Base-by-base conservation (phyloP, 768 basidiomycete species). In the Suillus variegatus region DNA sequence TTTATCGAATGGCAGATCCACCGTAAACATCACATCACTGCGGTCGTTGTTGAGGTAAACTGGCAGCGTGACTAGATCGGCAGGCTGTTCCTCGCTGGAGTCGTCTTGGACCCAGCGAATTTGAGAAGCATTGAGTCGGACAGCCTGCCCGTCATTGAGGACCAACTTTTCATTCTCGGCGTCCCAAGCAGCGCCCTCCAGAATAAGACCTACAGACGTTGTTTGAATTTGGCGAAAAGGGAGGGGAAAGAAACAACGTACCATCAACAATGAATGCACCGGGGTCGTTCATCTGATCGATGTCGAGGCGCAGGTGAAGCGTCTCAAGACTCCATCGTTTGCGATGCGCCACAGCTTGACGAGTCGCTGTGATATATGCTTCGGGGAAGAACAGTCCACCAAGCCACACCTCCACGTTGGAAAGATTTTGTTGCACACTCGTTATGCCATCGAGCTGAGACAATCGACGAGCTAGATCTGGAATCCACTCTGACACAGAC, bases 301-400 rank as follows among this genome's bases (percentile, higher is more conserved):
- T 86, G 63, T 94, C 94, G 25, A 99, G 81, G 64, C 89, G 80
- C 43, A 99, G 77, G 64, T 86, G 81, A 71, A 99, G 75, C 9
- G 93, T 94, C 77, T 99, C 97, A 67, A 99, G 79, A 76, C 94
- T 96, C 91, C 93, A 94, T 69, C 89, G 88, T 79, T 91, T 94
- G 63, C 89, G 84, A 74, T 98, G 96, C 2, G 97, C 97, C 6
- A 95, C 92, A n/a, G 93, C 88, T 77, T 99, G 97, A 60, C 96
- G 85, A 2, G 95, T 96, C 2, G 97, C 97, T 1, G 97, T 98
- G 71, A 99, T 85, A 75, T 95, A 99, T 4, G 95, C 96, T 73
- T 96, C 94, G 0, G 97, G 97, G 85, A 93, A 95, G 85, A 99
- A 98, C 64, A 99, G 77, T 0, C 94, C 93, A 28, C 97, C 95